These are phyloP conservation scores for Leccinum subtestaceum DNA, from an alignment of 768 basidiomycete genomes.

Conservation along the genomic window DNA sequence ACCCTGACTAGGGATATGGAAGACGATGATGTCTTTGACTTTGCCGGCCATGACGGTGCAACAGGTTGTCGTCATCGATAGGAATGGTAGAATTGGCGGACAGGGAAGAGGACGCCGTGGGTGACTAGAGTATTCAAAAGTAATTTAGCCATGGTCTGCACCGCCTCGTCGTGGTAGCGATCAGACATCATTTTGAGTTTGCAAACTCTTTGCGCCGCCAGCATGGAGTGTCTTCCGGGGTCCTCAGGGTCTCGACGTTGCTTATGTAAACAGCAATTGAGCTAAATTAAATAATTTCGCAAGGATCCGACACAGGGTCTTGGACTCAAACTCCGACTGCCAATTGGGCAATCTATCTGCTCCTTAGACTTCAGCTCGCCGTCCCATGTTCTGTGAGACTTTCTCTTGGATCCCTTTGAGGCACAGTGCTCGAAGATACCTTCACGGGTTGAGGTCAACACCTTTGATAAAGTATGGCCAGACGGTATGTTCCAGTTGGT, in stretches of 20 bases:
- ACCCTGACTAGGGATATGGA: conserved; percentile 19
- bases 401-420: background rate
- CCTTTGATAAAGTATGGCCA: background rate
- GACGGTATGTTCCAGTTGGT: background rate
- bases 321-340: background rate
- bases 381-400: background rate
- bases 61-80: background rate
- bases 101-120: background rate
- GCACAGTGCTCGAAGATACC: background rate
- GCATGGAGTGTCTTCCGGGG: background rate
- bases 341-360: background rate
- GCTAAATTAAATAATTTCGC: background rate
- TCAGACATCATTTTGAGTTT: background rate
- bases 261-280: background rate
- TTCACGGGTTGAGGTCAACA: background rate
- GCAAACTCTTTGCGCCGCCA: background rate
- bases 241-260: background rate
- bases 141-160: background rate
- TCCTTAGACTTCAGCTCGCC: background rate
- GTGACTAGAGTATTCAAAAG: background rate
- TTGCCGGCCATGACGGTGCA: background rate
- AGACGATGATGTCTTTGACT: conserved; percentile 21
- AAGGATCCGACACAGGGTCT: background rate
- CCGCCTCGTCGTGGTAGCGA: background rate
- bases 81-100: background rate